A percentile compares a stretch with the other conserved stretches of the same genome.
Conservation (phyloP, 2,329 filamentous ascomycete species). For the Lomentospora prolificans region DNA sequence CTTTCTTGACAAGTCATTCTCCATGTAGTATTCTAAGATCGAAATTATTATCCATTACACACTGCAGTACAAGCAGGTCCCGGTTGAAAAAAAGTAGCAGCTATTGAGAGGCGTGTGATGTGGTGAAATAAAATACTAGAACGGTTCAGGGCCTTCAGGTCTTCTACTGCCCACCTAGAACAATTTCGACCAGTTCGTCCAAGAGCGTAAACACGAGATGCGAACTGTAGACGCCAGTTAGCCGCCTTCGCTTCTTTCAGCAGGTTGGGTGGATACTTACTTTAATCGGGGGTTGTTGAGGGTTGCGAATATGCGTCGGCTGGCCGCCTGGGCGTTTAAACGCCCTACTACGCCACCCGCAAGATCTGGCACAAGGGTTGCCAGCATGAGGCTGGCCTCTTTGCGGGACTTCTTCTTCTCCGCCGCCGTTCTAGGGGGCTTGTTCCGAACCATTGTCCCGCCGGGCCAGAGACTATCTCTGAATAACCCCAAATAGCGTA, state of each 20-base stretch:
- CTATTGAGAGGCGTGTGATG: too few species aligned
- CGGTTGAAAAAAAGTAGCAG: too few species aligned
- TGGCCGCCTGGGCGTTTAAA: slow-evolving; percentile 82
- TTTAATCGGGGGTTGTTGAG: slow-evolving; percentile 88
- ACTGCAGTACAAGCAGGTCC: too few species aligned
- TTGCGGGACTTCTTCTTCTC: slow-evolving; percentile 75
- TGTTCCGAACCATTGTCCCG: slow-evolving; percentile 43
- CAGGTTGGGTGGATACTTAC: slow-evolving; percentile 51
- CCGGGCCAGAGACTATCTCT: slow-evolving; percentile 73
- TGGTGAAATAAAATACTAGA: too few species aligned
- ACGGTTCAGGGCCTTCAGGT: too few species aligned
- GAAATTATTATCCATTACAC: too few species aligned
- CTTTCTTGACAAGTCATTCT: too few species aligned
- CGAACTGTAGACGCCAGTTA: slow-evolving; percentile 35
- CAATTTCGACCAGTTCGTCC: slow-evolving; percentile 57
- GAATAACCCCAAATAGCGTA: slow-evolving; percentile 65
- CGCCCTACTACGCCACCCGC: slow-evolving; percentile 89
- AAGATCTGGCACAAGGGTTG: slow-evolving; percentile 81
- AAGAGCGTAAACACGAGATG: slow-evolving; percentile 62
- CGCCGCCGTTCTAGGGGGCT: slow-evolving; percentile 48
- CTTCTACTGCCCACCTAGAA: too few species aligned
- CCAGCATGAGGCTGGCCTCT: slow-evolving; percentile 82
- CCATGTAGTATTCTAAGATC: too few species aligned
- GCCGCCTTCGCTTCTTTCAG: too few species aligned
- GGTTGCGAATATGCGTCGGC: slow-evolving; percentile 78